Conservation (phyloP, 768 basidiomycete genomes). For the Pulveroboletus frians region DNA sequence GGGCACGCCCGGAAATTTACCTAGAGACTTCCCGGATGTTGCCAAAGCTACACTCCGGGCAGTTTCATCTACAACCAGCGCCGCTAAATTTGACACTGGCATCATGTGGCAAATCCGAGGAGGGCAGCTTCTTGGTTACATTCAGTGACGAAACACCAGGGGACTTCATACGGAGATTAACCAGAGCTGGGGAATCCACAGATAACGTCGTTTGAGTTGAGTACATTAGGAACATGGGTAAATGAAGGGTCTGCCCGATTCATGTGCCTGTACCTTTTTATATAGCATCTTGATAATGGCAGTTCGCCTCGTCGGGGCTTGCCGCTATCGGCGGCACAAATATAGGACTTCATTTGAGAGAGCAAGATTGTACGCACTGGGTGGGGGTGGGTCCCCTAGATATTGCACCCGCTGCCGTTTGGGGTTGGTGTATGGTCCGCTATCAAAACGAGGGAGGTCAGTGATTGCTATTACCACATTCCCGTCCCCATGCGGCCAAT, state of each 20-base stretch:
- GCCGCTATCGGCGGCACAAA: slow-evolving; percentile 2
- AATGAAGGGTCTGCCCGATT: background rate
- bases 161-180: slow-evolving; percentile 3
- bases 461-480: too few relatives aligned
- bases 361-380: background rate
- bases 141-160: background rate
- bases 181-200: background rate
- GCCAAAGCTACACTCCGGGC: background rate
- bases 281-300: background rate
- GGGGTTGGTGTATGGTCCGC: too few relatives aligned
- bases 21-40: background rate
- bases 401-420: background rate
- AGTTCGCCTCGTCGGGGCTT: background rate
- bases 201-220: background rate
- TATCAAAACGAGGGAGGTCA: too few relatives aligned
- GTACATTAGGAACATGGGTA: background rate
- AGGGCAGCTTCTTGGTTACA: background rate
- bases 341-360: background rate
- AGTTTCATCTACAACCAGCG: background rate
- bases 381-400: too few relatives aligned
- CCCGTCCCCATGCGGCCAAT: too few relatives aligned
- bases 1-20: background rate
- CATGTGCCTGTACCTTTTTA: background rate
- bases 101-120: background rate
- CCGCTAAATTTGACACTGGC: background rate